phyloP scores from a whole-genome alignment of 306 rosid species.

The Lathyrus sativus region DNA sequence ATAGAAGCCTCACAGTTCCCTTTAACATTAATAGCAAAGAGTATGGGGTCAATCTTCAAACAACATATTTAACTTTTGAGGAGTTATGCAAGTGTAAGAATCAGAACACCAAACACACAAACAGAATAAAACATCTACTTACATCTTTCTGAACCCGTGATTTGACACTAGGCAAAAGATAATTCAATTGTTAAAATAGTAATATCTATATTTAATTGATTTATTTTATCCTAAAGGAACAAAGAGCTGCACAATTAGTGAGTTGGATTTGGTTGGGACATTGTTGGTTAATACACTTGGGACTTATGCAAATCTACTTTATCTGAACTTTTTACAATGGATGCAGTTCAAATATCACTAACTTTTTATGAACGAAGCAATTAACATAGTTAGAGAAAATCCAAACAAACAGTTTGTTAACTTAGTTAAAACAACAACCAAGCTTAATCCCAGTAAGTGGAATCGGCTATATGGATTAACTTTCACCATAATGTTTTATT shows the following conservation, averaged over 20 bases:
- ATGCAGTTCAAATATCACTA: neutral
- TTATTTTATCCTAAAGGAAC: neutral
- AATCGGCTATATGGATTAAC: too few relatives aligned
- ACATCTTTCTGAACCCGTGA: neutral
- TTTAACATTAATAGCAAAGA: constrained; percentile 39
- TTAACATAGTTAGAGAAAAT: too few relatives aligned
- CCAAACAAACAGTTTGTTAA: too few relatives aligned
- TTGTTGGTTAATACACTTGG: neutral
- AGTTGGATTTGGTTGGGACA: neutral
- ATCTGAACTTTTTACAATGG: neutral
- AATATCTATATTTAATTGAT: neutral
- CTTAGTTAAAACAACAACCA: too few relatives aligned
- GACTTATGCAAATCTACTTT: neutral
- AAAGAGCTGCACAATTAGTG: neutral
- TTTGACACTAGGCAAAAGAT: neutral
- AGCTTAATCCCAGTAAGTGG: too few relatives aligned
- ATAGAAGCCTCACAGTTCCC: constrained; percentile 75
- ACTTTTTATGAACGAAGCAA: neutral
- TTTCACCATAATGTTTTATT: too few relatives aligned
- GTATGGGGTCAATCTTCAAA: neutral
- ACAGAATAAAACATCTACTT: neutral
- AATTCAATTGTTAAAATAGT: neutral
- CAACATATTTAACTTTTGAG: constrained; percentile 24
- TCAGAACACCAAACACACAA: neutral
- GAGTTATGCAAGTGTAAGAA: constrained; percentile 20